Conservation (phyloP, 345 rosid genomes). For the Eutrema heterophyllum region DNA sequence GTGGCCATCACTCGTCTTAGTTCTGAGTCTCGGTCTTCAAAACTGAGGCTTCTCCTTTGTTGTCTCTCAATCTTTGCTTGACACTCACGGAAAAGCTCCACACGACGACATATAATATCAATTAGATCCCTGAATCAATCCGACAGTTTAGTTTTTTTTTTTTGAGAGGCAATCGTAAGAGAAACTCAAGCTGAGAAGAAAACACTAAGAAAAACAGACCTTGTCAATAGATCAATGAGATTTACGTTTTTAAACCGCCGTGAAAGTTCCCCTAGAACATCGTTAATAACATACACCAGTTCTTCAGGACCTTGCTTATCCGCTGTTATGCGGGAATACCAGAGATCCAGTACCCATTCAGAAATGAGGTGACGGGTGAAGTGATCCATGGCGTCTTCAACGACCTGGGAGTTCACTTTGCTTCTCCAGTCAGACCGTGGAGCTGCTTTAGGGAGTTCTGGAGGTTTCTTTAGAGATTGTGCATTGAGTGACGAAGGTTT, state of each 20-base stretch:
- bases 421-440: constrained; percentile 68
- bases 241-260: constrained; percentile 75
- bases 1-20: constrained; percentile 58
- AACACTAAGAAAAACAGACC: constrained; percentile 39
- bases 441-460: constrained; percentile 40
- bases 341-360: constrained; percentile 90
- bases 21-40: constrained; percentile 65
- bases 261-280: constrained; percentile 79
- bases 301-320: constrained; percentile 94
- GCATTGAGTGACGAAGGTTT: constrained; percentile 40
- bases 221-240: constrained; percentile 81
- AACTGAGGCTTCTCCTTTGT: constrained; percentile 39
- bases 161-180: neutral
- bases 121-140: constrained; percentile 78
- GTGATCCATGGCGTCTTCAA: constrained; percentile 85
- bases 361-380: constrained; percentile 78
- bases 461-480: constrained; percentile 39
- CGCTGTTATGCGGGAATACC: constrained; percentile 89
- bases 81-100: constrained; percentile 77
- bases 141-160: constrained; percentile 29
- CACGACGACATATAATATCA: constrained; percentile 58
- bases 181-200: constrained; percentile 8
- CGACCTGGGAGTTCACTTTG: constrained; percentile 85
- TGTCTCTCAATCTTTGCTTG: constrained; percentile 68
- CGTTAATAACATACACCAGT: constrained; percentile 62